A percentile compares a stretch with the other conserved stretches of the same genome.
phyloP scores from a whole-genome alignment of 1,139 yeast genomes.

The Magnusiomyces suaveolens region DNA sequence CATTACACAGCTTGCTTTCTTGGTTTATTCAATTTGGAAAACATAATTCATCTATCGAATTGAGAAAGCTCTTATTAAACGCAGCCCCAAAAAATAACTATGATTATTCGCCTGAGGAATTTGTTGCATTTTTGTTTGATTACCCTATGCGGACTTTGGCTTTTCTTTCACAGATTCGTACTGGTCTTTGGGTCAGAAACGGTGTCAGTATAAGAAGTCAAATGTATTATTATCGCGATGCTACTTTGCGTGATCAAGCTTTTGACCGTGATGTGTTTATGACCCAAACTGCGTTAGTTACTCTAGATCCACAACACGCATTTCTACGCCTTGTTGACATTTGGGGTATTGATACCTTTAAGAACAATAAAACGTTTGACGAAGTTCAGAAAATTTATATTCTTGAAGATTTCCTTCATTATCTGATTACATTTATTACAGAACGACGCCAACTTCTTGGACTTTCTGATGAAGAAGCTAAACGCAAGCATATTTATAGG shows the following conservation, averaged over 20 bases:
- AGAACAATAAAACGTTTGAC: slow-evolving; percentile 35
- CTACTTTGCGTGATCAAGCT: slow-evolving; percentile 79
- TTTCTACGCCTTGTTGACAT: slow-evolving; percentile 54
- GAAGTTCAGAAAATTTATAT: slow-evolving; percentile 40
- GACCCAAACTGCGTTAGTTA: slow-evolving; percentile 55
- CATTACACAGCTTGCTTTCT: slow-evolving; percentile 63
- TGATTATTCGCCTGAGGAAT: slow-evolving; percentile 14
- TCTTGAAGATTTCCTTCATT: slow-evolving; percentile 70
- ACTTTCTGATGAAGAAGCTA: slow-evolving; percentile 40
- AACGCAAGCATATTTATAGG: slow-evolving; percentile 44
- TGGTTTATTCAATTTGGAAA: slow-evolving; percentile 53
- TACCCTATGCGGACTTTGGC: slow-evolving; percentile 72
- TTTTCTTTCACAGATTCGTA: slow-evolving; percentile 60
- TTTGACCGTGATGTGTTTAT: slow-evolving; percentile 66
- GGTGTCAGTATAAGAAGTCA: slow-evolving; percentile 72
- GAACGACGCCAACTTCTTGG: slow-evolving; percentile 57
- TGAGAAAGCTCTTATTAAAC: slow-evolving; percentile 23
- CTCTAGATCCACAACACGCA: slow-evolving; percentile 48
- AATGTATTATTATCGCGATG: slow-evolving; percentile 64
- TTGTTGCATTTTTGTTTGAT: slow-evolving; percentile 43
- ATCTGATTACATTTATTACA: slow-evolving; percentile 57
- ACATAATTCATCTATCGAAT: slow-evolving; percentile 27
- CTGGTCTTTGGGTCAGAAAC: slow-evolving; percentile 87
- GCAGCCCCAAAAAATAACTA: slow-evolving; percentile 5
- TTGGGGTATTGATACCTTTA: slow-evolving; percentile 54